Percentiles rank a stretch among this genome's conserved stretches.
Conservation (phyloP, 305 asterid genomes). For the Solanum hybrid region DNA sequence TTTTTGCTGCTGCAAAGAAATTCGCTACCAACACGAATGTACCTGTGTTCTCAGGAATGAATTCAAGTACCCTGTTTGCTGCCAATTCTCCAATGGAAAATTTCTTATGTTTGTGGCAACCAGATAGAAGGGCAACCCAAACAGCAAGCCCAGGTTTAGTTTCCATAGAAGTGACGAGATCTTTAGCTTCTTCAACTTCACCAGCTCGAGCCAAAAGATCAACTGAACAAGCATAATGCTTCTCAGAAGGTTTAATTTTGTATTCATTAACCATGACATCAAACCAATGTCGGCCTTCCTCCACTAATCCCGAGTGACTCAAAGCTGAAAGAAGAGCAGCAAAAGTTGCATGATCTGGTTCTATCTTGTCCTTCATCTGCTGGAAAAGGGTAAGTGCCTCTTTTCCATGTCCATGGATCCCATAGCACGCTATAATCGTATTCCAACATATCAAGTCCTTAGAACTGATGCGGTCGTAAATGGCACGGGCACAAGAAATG, state of each 20-base stretch:
- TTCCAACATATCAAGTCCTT: conserved; percentile 61
- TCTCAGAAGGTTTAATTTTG: conserved; percentile 53
- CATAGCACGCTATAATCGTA: conserved; percentile 64
- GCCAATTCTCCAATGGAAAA: conserved; percentile 41
- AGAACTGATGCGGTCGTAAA: conserved; percentile 30
- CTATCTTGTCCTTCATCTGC: conserved; percentile 28
- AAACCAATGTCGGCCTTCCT: conserved; percentile 58
- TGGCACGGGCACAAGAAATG: conserved; percentile 30
- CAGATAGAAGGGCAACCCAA: conserved; percentile 81
- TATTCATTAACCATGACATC: conserved; percentile 44
- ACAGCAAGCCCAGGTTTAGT: conserved; percentile 42
- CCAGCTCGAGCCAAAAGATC: conserved; percentile 84
- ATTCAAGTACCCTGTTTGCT: conserved; percentile 58
- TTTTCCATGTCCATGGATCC: conserved; percentile 60
- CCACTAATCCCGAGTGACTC: conserved; percentile 71
- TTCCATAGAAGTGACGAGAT: conserved; percentile 34
- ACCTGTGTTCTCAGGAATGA: conserved; percentile 45
- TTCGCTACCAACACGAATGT: conserved; percentile 53
- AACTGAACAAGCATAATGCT: conserved; percentile 65
- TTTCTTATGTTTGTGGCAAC: conserved; percentile 63
- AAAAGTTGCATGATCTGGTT: conserved; percentile 77
- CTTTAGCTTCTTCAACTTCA: conserved; percentile 52
- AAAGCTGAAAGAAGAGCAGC: conserved; percentile 75
- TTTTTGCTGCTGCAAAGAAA: conserved; percentile 56
- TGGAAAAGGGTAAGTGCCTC: conserved; percentile 51